phyloP scores from a whole-genome alignment of 129 eudicot genomes.

The Pittosporum tobira region DNA sequence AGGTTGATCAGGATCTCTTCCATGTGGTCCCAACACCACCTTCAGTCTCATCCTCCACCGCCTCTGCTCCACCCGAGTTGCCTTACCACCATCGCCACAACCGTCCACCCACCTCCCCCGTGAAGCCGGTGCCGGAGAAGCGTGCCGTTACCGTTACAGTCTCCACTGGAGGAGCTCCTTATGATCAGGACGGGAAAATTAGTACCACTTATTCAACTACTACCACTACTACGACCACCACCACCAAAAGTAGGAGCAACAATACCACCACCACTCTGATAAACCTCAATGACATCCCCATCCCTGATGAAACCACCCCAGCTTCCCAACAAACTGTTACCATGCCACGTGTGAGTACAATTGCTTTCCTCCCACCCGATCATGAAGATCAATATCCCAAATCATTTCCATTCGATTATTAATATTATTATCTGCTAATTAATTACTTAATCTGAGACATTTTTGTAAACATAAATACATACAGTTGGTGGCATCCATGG shows the following conservation, averaged over 20 bases:
- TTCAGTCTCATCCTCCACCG: slow-evolving; percentile 66
- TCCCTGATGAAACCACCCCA: slow-evolving; percentile 12
- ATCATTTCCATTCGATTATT: neutral
- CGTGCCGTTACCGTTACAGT: slow-evolving; percentile 48
- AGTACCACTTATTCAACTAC: slow-evolving; percentile 3
- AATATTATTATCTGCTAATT: no score
- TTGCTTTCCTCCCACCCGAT: neutral
- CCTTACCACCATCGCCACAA: slow-evolving; percentile 25
- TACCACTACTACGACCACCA: slow-evolving; percentile 13
- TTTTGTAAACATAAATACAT: neutral
- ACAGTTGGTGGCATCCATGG: slow-evolving; percentile 4
- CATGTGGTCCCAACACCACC: slow-evolving; percentile 88
- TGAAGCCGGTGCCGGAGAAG: slow-evolving; percentile 60
- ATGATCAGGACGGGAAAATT: slow-evolving; percentile 8
- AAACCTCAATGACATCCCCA: slow-evolving; percentile 45
- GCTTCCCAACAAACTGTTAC: slow-evolving; percentile 15
- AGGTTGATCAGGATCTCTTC: slow-evolving; percentile 58
- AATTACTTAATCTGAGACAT: no score
- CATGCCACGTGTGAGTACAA: slow-evolving; percentile 26
- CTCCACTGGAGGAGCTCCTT: slow-evolving; percentile 18
- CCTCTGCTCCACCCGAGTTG: slow-evolving; percentile 32
- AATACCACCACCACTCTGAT: slow-evolving; percentile 17
- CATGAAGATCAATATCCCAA: neutral
- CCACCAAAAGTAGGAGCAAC: neutral
- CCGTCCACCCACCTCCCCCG: slow-evolving; percentile 33